Conservation (phyloP, 352 stramenopile genomes). For the Phytophthora tubulina region DNA sequence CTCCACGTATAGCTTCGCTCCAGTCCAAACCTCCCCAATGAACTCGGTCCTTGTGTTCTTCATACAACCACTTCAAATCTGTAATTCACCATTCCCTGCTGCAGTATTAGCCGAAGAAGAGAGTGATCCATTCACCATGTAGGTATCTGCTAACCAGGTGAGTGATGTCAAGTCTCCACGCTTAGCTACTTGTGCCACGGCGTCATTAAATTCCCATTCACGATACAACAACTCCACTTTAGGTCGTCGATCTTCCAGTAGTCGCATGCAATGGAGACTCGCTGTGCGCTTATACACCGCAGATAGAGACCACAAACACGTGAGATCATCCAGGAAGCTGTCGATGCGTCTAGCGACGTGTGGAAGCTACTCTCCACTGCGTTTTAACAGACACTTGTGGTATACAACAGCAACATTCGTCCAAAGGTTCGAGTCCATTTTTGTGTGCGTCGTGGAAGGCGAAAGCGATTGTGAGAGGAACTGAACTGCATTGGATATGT, state of each 20-base stretch:
- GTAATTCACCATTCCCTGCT: constrained; percentile 21
- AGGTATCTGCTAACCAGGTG: constrained; percentile 22
- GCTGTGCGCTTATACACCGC: constrained; percentile 20
- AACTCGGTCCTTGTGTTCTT: constrained; percentile 19
- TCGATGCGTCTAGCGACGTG: constrained; percentile 25
- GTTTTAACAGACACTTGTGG: constrained; percentile 24
- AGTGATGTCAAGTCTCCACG: constrained; percentile 23
- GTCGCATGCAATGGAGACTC: constrained; percentile 36
- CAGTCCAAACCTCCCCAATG: constrained; percentile 37
- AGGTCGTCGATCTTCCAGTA: constrained; percentile 14
- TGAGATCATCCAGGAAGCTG: constrained; percentile 19
- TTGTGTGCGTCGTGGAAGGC: constrained; percentile 7
- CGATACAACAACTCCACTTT: constrained; percentile 16
- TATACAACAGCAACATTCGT: constrained; percentile 34
- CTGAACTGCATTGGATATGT: constrained; percentile 14
- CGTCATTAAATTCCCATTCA: constrained; percentile 31
- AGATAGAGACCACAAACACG: constrained; percentile 13
- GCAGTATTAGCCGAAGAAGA: constrained; percentile 25
- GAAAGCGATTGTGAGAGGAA: constrained; percentile 30
- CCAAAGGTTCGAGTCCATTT: constrained; percentile 17
- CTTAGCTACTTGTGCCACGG: constrained; percentile 8
- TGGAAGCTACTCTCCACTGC: constrained; percentile 28
- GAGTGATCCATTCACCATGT: constrained; percentile 12
- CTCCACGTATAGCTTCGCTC: constrained; percentile 20
- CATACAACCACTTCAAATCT: constrained; percentile 25